Base-by-base conservation (phyloP, 2,329 filamentous ascomycete genomes). In the Penicillium glabrum region DNA sequence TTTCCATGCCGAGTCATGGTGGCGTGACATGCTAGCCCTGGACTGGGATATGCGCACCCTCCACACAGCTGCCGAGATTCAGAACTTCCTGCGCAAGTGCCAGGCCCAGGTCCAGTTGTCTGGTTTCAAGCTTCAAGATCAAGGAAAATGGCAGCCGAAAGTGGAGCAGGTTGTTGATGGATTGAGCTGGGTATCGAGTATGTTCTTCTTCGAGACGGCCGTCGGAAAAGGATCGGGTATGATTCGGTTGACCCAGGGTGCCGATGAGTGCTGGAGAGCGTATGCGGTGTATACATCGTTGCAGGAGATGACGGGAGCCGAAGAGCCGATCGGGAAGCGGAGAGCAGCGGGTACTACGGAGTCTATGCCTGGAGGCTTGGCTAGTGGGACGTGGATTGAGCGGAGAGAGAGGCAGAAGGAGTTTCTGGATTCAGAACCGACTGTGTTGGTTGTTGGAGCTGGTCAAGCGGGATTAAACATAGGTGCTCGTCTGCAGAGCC, bases 381-480 rank as follows among this genome's bases (percentile, higher is more conserved):
- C 60, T 3, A 58, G 64, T 14, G 72, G 70, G 13, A 77, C 72
- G 16, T 77, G 75, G 75, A 62, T 70, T 29, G 74, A 77, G 53
- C 63, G 70, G 46, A 66, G 69, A 31, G 57, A 68, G 49, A 64
- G 67, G 49, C 62, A 73, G 56, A 55, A 68, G 24, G 65, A 74
- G 5, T 75, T 72, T 37, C 47, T 70, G 9, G 68, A 73, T 29
- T 65, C 70, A 16, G 74, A 79, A 31, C 72, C 76, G 0, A 67
- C 67, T 10, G 73, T 77, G 1, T 54, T 80, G 39, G 70, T 80
- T 31, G 64, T 80, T 46, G 78, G 78, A 33, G 74, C 70, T 50
- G 72, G 75, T 74, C 77, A 79, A 60, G 69, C 76, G 19, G 78
- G 77, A 16, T 61, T 79, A 19, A 77, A 73, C 29, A 64, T 75